Evolutionary conservation across 1,284 basidiomycete genomes (phyloP).

Genomic region (Quambalaria eucalypti): DNA sequence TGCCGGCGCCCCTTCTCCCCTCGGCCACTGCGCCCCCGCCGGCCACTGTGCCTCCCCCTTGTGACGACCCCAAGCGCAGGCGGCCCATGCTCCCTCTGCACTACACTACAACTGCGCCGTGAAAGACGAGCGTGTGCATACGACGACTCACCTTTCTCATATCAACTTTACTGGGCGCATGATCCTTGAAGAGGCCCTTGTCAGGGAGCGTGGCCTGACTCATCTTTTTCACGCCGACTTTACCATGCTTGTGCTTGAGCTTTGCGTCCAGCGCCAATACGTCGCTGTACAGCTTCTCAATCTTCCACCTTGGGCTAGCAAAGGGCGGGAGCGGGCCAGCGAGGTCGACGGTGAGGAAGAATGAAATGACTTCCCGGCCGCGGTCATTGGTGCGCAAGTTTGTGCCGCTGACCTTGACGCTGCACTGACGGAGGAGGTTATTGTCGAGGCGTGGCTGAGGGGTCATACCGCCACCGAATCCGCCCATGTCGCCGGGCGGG

Average conservation of each 20-base stretch:
- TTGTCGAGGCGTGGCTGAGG: conserved; percentile 29
- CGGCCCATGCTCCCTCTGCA: no score
- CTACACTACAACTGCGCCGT: no score
- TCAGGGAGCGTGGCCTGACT: conserved; percentile 63
- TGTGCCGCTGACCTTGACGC: conserved; percentile 50
- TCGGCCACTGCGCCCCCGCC: conserved; percentile 56
- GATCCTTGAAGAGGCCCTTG: conserved; percentile 86
- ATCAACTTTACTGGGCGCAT: conserved; percentile 90
- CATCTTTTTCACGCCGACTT: conserved; percentile 63
- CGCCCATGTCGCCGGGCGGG: neutral
- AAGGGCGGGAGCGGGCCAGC: conserved; percentile 54
- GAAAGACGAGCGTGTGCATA: no score
- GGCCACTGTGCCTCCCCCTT: conserved; percentile 56
- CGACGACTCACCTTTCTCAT: conserved; percentile 53
- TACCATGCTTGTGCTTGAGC: conserved; percentile 57
- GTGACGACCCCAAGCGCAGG: no score
- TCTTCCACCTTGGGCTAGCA: conserved; percentile 66
- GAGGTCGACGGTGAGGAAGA: conserved; percentile 55
- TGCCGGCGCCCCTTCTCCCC: conserved; percentile 64
- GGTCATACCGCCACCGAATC: neutral
- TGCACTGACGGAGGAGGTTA: conserved; percentile 23
- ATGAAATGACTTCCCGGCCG: conserved; percentile 75
- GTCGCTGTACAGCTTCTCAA: conserved; percentile 88
- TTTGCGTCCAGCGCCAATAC: conserved; percentile 68
- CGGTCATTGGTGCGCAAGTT: conserved; percentile 74